Percentiles rank a stretch among this genome's conserved stretches.
phyloP scores from a whole-genome alignment of 2,329 filamentous ascomycete species.

The Xenosphaeropsis pyriputrescens region DNA sequence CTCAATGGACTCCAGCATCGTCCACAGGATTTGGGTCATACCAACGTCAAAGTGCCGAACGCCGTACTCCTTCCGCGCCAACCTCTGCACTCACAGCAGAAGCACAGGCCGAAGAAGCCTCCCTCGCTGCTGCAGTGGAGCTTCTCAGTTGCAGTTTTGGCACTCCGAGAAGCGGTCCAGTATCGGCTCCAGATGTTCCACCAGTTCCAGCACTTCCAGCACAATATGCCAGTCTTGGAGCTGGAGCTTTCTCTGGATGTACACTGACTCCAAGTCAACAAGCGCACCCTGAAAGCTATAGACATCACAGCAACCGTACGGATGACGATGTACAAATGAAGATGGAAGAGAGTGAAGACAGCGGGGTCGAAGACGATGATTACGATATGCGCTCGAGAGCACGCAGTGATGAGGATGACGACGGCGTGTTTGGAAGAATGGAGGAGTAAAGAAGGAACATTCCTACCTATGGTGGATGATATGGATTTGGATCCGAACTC shows the following conservation, averaged over 20 bases:
- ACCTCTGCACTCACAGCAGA: constrained; percentile 65
- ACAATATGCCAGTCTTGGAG: constrained; percentile 63
- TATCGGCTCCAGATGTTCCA: constrained; percentile 57
- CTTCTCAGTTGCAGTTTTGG: constrained; percentile 83
- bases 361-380: constrained; percentile 49
- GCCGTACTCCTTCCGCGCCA: constrained; percentile 62
- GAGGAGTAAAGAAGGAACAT: constrained; percentile 48
- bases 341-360: constrained; percentile 52
- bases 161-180: constrained; percentile 54
- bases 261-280: constrained; percentile 40
- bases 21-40: constrained; percentile 26
- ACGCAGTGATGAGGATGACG: constrained; percentile 77
- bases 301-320: constrained; percentile 31
- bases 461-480: too few species aligned
- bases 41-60: constrained; percentile 62
- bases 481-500: too few species aligned
- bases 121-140: constrained; percentile 80
- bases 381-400: constrained; percentile 42
- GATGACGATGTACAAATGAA: constrained; percentile 47
- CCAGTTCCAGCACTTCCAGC: constrained; percentile 79
- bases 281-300: constrained; percentile 51
- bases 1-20: constrained; percentile 33
- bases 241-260: constrained; percentile 38
- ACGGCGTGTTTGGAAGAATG: constrained; percentile 93
- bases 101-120: constrained; percentile 64